These are phyloP conservation scores for Anastatica hierochuntica DNA, from an alignment of 345 rosid species.

Conservation along the genomic window DNA sequence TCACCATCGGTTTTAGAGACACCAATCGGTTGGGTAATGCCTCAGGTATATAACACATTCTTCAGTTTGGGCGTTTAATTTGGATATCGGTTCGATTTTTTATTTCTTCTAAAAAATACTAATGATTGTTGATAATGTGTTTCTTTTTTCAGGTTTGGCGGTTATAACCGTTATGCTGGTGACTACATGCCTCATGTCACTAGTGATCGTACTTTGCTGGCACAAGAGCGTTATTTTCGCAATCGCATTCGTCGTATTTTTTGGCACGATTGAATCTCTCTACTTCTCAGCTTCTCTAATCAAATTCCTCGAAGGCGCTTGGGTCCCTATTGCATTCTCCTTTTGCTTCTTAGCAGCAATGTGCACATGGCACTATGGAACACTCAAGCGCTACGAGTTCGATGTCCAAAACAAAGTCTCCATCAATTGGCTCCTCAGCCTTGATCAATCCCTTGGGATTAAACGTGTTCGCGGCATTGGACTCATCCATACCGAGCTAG, in stretches of 20 bases:
- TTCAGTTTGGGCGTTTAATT: not conserved
- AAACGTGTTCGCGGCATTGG: conserved; percentile 89
- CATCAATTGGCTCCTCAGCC: conserved; percentile 72
- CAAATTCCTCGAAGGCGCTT: conserved; percentile 94
- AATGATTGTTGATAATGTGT: not conserved
- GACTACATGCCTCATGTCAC: conserved; percentile 92
- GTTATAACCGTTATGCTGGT: conserved; percentile 98
- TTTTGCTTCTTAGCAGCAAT: conserved; percentile 60
- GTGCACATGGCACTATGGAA: conserved; percentile 93
- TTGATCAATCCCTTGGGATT: conserved; percentile 78
- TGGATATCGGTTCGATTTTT: not conserved
- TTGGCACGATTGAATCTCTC: conserved; percentile 82
- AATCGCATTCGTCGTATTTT: conserved; percentile 55
- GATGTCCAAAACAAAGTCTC: conserved; percentile 95
- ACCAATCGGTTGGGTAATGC: conserved; percentile 80
- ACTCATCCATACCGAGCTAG: conserved; percentile 83
- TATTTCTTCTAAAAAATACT: no score
- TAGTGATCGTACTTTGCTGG: conserved; percentile 93
- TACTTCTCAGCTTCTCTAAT: conserved; percentile 89
- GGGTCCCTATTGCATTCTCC: conserved; percentile 94
- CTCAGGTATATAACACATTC: conserved; percentile 46
- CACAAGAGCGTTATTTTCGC: conserved; percentile 64
- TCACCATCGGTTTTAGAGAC: conserved; percentile 83
- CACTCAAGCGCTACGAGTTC: conserved; percentile 67
- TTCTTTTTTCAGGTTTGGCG: conserved; percentile 60